phyloP scores from a whole-genome alignment of 192 early-diverging fungal species.

The Diversispora eburnea region DNA sequence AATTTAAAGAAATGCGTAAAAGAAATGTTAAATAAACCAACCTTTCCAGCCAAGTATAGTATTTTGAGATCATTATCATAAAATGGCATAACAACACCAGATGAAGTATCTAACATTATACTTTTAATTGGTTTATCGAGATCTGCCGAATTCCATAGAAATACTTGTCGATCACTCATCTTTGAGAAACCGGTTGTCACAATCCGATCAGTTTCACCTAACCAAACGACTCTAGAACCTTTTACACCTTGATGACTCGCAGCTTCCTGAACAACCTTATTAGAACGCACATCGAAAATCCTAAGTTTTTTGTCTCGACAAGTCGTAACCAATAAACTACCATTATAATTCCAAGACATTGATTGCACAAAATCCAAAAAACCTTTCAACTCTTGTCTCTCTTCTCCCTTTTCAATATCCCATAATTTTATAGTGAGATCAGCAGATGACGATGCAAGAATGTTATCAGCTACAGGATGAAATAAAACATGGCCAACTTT shows the following conservation, averaged over 20 bases:
- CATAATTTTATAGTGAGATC: constrained; percentile 89
- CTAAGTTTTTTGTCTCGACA: constrained; percentile 97
- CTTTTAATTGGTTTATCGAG: constrained; percentile 70
- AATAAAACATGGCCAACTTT: constrained; percentile 99
- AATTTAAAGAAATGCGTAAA: background rate
- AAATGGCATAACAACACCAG: constrained; percentile 95
- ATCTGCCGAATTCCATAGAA: constrained; percentile 77
- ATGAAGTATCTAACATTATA: constrained; percentile 83
- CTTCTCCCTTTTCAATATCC: constrained; percentile 85
- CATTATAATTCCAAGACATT: constrained; percentile 85
- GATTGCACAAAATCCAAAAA: constrained; percentile 92
- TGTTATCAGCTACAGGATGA: constrained; percentile 93
- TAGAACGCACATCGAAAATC: constrained; percentile 87
- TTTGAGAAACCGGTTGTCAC: constrained; percentile 94
- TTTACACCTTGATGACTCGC: constrained; percentile 94
- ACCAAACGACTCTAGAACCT: constrained; percentile 88
- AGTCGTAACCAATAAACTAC: constrained; percentile 79
- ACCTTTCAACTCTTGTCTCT: constrained; percentile 74
- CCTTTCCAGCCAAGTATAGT: constrained; percentile 94
- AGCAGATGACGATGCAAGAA: constrained; percentile 83
- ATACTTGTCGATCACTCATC: constrained; percentile 91
- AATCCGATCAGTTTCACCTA: constrained; percentile 77
- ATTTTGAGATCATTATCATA: constrained; percentile 89
- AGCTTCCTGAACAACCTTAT: constrained; percentile 76
- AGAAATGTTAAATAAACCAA: constrained; percentile 21